Evolutionary conservation across 2,329 filamentous ascomycete genomes (phyloP), one percentile per base, ranked within the genome.

Genomic region (Escovopsis sp.): DNA sequence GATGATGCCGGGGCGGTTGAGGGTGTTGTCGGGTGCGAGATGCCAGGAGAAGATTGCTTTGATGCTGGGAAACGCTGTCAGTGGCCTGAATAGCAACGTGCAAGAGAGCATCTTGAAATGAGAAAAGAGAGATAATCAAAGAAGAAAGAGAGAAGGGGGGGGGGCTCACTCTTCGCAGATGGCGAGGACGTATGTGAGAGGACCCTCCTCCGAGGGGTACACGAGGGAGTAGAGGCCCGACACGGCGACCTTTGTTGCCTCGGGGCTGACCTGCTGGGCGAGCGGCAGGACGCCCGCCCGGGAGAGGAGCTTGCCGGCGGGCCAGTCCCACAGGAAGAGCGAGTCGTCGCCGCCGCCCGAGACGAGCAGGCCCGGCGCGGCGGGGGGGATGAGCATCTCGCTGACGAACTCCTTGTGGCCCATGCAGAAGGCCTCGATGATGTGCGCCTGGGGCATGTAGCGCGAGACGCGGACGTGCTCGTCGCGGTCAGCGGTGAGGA

Each of bases 381-480:
- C 63, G 0, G 57, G 56, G 1, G 80, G 77, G 15, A 89, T 64
- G 53, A 80, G 82, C 36, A 98, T 65, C 45, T 76, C 78, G 63
- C 73, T 86, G 49, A 98, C 70, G 58, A 96, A 96, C 33, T 88
- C 76, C 41, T 71, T 77, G 61, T 98, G 91, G 4, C 87, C 89
- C 3, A 95, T 72, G 57, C 89, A 96, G 61, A 84, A 96, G 0
- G 72, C 72, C 60, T 96, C 87, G 49, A 95, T 93, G 46, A 96
- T 70, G 59, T 95, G 82, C 1, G 85, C 71, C 59, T 96, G 88
- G 1, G 85, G 83, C 4, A 79, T 70, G 34, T 81, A 85, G 45
- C 86, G 75, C 39, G 85, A 94, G 18, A 95, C 70, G 33, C 91
- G 82, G 54, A 98, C 89, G 61, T 98, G 91, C 49, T 77, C 68